These are phyloP conservation scores for Suillus tomentosus DNA, from an alignment of 768 basidiomycete genomes.

Conservation along the genomic window DNA sequence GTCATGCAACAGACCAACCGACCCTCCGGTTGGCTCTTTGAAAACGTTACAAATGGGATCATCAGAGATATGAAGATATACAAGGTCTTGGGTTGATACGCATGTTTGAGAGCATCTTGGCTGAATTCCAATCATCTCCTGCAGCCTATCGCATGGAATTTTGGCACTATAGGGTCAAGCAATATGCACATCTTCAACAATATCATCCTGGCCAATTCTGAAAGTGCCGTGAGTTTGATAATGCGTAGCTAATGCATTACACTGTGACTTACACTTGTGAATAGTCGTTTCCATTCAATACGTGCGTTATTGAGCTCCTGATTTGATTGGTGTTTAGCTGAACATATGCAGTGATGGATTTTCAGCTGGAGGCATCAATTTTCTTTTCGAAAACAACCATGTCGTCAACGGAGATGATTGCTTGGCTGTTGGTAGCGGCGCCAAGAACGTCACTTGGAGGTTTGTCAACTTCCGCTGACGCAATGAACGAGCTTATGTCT, in stretches of 20 bases:
- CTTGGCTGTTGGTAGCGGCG: slow-evolving; percentile 56
- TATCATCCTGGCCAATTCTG: slow-evolving; percentile 53
- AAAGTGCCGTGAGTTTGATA: slow-evolving; percentile 27
- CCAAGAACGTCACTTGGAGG: slow-evolving; percentile 55
- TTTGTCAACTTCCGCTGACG: slow-evolving; percentile 16
- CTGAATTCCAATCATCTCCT: slow-evolving; percentile 3
- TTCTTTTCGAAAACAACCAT: slow-evolving; percentile 60
- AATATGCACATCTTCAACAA: slow-evolving; percentile 59
- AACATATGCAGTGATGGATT: slow-evolving; percentile 37
- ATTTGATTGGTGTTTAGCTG: background rate
- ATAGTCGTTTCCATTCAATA: slow-evolving; percentile 63
- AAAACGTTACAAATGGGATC: slow-evolving; percentile 52
- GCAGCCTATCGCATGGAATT: slow-evolving; percentile 62
- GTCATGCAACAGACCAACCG: slow-evolving; percentile 52
- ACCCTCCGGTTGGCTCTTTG: slow-evolving; percentile 57
- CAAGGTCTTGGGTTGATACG: slow-evolving; percentile 38
- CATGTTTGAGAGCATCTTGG: background rate
- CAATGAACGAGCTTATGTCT: background rate
- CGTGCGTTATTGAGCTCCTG: slow-evolving; percentile 38
- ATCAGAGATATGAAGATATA: slow-evolving; percentile 60
- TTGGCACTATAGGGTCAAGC: slow-evolving; percentile 49
- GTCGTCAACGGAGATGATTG: slow-evolving; percentile 67
- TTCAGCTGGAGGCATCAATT: slow-evolving; percentile 55
- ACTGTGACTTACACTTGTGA: background rate
- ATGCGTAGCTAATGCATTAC: background rate